Conservation (phyloP, 2,329 filamentous ascomycete genomes). For the Neoascochyta sp. region DNA sequence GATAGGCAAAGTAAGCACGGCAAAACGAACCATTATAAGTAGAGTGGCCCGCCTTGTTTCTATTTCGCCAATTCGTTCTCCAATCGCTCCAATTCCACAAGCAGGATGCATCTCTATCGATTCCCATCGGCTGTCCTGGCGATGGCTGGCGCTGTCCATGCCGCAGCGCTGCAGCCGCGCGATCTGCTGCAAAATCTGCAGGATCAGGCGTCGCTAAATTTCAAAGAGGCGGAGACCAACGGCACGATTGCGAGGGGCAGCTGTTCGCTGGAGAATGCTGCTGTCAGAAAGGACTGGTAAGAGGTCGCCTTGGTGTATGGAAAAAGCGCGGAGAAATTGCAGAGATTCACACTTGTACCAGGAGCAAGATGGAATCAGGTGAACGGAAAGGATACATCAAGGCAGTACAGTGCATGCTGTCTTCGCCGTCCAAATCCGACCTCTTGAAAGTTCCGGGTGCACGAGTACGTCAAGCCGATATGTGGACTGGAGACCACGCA, state of each 20-base stretch:
- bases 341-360: background rate
- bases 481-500: too few relatives aligned
- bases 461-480: too few relatives aligned
- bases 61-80: too few relatives aligned
- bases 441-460: conserved; percentile 14
- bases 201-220: conserved; percentile 8
- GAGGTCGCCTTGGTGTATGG: background rate
- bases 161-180: conserved; percentile 6
- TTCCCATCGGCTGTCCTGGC: too few relatives aligned
- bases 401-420: conserved; percentile 19
- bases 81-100: too few relatives aligned
- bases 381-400: conserved; percentile 17
- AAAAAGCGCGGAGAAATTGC: background rate
- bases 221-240: conserved; percentile 8
- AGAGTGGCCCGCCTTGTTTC: too few relatives aligned
- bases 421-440: conserved; percentile 11
- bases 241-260: conserved; percentile 2
- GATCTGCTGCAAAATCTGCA: conserved; percentile 13
- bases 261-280: conserved; percentile 10
- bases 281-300: conserved; percentile 15
- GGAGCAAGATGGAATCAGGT: conserved; percentile 2
- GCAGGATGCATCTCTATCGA: too few relatives aligned
- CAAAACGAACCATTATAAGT: too few relatives aligned
- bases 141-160: conserved; percentile 6
- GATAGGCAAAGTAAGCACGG: too few relatives aligned